These are phyloP conservation scores for Diaporthe eres DNA, from an alignment of 2,329 filamentous ascomycete species.

Conservation along the genomic window DNA sequence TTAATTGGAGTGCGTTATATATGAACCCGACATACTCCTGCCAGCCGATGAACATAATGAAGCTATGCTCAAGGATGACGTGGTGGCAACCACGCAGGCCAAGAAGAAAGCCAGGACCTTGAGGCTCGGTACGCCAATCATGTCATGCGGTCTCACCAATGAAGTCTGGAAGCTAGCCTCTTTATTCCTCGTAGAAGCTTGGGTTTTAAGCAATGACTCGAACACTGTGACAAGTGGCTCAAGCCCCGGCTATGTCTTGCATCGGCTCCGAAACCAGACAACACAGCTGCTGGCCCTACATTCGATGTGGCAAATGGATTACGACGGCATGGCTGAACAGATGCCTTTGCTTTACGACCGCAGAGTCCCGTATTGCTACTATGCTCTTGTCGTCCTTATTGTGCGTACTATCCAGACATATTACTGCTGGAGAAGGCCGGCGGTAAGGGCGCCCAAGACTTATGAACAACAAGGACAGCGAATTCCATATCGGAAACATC, in stretches of 20 bases:
- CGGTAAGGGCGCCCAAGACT: conserved; percentile 6
- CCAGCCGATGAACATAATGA: neutral
- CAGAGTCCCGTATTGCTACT: too few species aligned
- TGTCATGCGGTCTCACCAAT: neutral
- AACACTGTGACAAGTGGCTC: neutral
- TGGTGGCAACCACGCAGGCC: conserved; percentile 1
- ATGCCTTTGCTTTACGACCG: neutral
- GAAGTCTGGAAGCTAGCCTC: neutral
- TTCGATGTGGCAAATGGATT: neutral
- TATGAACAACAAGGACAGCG: neutral
- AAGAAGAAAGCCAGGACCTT: neutral
- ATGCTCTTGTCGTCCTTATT: neutral
- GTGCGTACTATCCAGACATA: too few species aligned
- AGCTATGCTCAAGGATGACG: neutral
- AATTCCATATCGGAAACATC: conserved; percentile 13
- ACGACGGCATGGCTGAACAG: neutral
- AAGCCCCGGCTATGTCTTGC: neutral
- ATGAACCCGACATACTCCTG: neutral
- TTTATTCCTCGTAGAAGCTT: conserved; percentile 3
- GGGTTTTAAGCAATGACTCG: conserved; percentile 6
- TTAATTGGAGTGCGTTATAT: neutral
- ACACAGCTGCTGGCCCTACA: neutral
- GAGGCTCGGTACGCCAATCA: conserved; percentile 17
- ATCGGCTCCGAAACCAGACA: neutral
- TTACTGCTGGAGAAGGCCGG: neutral